Evolutionary conservation across 2,329 filamentous ascomycete genomes (phyloP), one percentile per base, ranked within the genome.

Genomic region (Trichoderma sp.): DNA sequence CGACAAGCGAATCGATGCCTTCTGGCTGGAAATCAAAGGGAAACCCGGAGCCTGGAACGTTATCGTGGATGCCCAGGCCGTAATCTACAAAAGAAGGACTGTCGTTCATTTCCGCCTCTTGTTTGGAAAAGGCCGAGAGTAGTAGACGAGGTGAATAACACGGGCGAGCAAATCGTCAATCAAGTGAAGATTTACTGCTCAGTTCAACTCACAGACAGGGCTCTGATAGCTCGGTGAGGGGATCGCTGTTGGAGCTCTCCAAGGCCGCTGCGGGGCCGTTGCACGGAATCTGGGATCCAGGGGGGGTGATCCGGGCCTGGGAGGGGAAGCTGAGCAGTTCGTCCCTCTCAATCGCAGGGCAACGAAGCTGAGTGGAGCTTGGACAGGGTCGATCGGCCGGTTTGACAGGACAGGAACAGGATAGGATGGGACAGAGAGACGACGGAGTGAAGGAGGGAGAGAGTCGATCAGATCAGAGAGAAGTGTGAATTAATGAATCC

Each of bases 261-360:
- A 58, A 53, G 58, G 68, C 53, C 47, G 58, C 21, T 56, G 69
- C 69, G 69, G 69, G 69, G 69, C 69, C 69, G 69, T 71, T 60
- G 60, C 34, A 60, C 69, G 61, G 60, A 34, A 57, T 43, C 39
- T 51, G 43, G 47, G 62, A 8, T 24, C 30, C 34, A 24, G 56
- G 36, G 65, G 65, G 36, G 56, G 6, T 68, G 66, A 53, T 67
- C 63, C 6, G 39, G 56, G 30, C 15, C 66, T 60, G 26, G 56
- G 34, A 47, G 65, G 64, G 64, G 51, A 67, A 67, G 64, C 64
- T 14, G 39, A 53, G 62, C 43, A 47, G 36, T 51, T 65, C 39
- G 62, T 32, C 15, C 7, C 39, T 24, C 47, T 30, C 47, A 66
- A 34, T 34, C n/a, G 58, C 58, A 51, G 43, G 36, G 36, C 36